phyloP scores from a whole-genome alignment of 768 basidiomycete species.

The Roridomyces roridus region DNA sequence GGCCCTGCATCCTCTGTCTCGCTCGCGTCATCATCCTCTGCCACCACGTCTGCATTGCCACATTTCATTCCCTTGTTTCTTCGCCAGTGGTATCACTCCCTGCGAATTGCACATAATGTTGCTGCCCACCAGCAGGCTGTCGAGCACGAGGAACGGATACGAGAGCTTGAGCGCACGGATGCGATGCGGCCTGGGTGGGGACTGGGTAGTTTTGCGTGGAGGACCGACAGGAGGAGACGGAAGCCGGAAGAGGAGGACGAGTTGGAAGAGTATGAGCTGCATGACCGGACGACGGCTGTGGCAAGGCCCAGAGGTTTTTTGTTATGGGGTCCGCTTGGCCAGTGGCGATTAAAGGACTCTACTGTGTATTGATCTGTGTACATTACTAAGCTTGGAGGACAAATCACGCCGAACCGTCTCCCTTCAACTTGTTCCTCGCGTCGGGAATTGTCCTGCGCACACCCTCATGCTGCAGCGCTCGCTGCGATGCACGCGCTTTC shows the following conservation, averaged over 20 bases:
- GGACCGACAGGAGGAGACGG: conserved; percentile 28
- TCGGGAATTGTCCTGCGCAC: no score
- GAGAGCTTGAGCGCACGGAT: conserved; percentile 58
- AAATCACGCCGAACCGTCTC: no score
- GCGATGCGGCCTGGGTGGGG: conserved; percentile 65
- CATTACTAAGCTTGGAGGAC: background rate
- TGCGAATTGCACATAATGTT: conserved; percentile 73
- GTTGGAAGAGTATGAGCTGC: conserved; percentile 28
- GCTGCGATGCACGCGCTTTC: conserved; percentile 13
- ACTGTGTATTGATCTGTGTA: conserved; percentile 60
- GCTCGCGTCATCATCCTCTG: conserved; percentile 16
- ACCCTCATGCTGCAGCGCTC: conserved; percentile 15
- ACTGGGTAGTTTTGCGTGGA: conserved; percentile 69
- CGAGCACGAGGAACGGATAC: conserved; percentile 69
- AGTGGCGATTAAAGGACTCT: conserved; percentile 80
- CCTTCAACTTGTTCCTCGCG: no score
- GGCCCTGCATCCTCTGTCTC: conserved; percentile 16
- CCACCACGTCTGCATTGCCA: conserved; percentile 32
- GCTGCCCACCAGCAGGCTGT: conserved; percentile 76
- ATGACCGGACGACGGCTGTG: conserved; percentile 6
- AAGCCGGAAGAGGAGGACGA: conserved; percentile 23
- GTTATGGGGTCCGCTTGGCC: conserved; percentile 83
- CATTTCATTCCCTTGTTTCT: conserved; percentile 46
- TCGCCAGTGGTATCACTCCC: conserved; percentile 60
- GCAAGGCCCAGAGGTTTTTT: conserved; percentile 54